Conservation (phyloP, 116 monocot genomes). For the Posidonia oceanica region DNA sequence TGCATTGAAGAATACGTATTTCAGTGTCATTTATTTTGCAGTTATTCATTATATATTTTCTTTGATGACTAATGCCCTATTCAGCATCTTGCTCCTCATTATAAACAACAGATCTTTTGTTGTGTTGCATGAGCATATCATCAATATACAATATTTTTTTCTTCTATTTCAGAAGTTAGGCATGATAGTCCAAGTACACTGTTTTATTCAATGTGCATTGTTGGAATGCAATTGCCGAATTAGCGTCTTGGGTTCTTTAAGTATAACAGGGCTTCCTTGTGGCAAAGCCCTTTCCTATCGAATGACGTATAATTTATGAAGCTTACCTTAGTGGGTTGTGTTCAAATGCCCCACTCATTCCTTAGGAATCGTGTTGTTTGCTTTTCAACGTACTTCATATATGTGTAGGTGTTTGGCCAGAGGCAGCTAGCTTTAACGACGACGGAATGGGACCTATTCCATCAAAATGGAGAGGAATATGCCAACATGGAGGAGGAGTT, state of each 20-base stretch:
- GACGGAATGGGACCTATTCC: constrained; percentile 64
- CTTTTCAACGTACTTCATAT: neutral
- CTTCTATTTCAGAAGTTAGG: no score
- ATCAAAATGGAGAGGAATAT: constrained; percentile 63
- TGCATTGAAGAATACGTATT: neutral
- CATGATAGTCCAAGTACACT: neutral
- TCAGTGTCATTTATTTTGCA: no score
- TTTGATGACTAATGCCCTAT: no score
- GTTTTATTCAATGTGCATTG: neutral
- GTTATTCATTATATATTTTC: no score
- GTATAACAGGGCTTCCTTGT: neutral
- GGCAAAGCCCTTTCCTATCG: no score
- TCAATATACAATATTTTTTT: no score
- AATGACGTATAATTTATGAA: no score
- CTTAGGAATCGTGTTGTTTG: neutral
- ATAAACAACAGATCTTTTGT: no score
- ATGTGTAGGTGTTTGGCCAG: constrained; percentile 80
- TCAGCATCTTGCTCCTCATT: no score
- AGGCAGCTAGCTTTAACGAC: constrained; percentile 79
- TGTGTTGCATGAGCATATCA: no score
- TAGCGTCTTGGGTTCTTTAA: constrained; percentile 2
- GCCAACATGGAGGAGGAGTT: constrained; percentile 16
- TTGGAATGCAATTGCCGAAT: neutral
- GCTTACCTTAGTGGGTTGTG: no score
- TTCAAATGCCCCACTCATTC: neutral